A percentile compares a stretch with the other conserved stretches of the same genome.
Evolutionary conservation across 768 basidiomycete genomes (phyloP).

Genomic region (Lactarius deliciosus): DNA sequence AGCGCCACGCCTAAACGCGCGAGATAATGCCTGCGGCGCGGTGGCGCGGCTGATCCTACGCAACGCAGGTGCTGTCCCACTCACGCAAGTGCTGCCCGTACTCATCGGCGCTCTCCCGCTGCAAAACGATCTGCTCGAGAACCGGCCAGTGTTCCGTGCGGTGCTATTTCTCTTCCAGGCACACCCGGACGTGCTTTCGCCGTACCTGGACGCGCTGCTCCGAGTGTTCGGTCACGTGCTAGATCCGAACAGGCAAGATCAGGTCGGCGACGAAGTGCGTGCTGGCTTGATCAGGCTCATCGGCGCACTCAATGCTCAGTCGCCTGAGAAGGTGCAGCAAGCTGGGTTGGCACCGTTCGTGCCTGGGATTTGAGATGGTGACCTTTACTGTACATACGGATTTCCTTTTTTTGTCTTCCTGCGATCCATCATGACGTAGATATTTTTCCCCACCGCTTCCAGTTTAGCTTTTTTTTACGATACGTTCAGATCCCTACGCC

Average conservation of each 20-base stretch:
- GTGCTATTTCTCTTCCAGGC: slow-evolving; percentile 85
- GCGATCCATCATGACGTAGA: not conserved
- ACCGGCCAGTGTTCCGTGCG: slow-evolving; percentile 83
- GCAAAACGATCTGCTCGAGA: slow-evolving; percentile 86
- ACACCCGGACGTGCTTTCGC: slow-evolving; percentile 66
- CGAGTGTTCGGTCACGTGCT: slow-evolving; percentile 79
- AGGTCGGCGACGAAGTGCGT: slow-evolving; percentile 78
- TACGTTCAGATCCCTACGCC: not conserved
- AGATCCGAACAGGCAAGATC: slow-evolving; percentile 69
- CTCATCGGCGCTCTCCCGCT: slow-evolving; percentile 82
- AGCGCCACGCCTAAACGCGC: slow-evolving; percentile 73
- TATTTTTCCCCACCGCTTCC: not conserved
- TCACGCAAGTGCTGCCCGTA: slow-evolving; percentile 87
- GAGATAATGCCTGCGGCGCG: slow-evolving; percentile 96
- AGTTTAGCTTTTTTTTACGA: slow-evolving; percentile 9
- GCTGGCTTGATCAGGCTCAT: slow-evolving; percentile 75
- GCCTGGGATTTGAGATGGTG: slow-evolving; percentile 40
- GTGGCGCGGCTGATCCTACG: slow-evolving; percentile 84
- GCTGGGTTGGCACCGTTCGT: slow-evolving; percentile 66
- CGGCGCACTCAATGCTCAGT: slow-evolving; percentile 65
- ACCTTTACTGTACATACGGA: not conserved
- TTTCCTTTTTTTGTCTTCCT: slow-evolving; percentile 3
- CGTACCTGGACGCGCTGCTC: slow-evolving; percentile 78
- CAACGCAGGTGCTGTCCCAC: slow-evolving; percentile 75
- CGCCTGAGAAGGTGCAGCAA: slow-evolving; percentile 77